Evolutionary conservation across 257 asterid species (phyloP).

Genomic region (Vinca minor): DNA sequence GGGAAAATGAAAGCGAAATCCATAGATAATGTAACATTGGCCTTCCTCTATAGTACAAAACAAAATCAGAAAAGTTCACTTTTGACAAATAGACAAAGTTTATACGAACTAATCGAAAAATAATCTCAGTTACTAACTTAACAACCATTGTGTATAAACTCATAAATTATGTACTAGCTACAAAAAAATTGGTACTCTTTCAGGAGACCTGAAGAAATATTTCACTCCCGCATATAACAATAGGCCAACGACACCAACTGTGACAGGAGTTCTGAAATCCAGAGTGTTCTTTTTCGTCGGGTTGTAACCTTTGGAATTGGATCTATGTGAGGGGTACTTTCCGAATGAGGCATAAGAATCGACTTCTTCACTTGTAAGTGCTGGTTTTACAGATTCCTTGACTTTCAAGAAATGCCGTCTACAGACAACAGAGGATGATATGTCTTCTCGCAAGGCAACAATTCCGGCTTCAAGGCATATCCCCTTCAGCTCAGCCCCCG

Average conservation of each 20-base stretch:
- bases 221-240: slow-evolving; percentile 27
- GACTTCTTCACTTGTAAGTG: slow-evolving; percentile 49
- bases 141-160: not conserved
- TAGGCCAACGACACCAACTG: slow-evolving; percentile 25
- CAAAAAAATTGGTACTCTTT: slow-evolving; percentile 19
- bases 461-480: slow-evolving; percentile 87
- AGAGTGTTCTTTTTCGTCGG: slow-evolving; percentile 20
- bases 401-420: slow-evolving; percentile 58
- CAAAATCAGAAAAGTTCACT: no score
- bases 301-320: slow-evolving; percentile 12
- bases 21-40: no score
- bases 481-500: slow-evolving; percentile 86
- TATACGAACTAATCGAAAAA: not conserved
- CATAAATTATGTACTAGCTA: slow-evolving; percentile 28
- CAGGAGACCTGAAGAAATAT: slow-evolving; percentile 15
- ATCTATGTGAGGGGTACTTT: slow-evolving; percentile 35
- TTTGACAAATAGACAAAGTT: not conserved
- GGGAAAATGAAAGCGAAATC: no score
- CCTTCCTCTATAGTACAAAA: no score
- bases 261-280: slow-evolving; percentile 28
- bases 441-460: slow-evolving; percentile 79
- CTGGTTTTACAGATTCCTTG: slow-evolving; percentile 52
- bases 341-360: slow-evolving; percentile 53
- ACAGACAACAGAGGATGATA: slow-evolving; percentile 56
- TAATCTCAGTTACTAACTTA: not conserved